A percentile compares a stretch with the other conserved stretches of the same genome.
Conservation (phyloP, 805 yeast species). For the Zygosaccharomyces gambellarensis region DNA sequence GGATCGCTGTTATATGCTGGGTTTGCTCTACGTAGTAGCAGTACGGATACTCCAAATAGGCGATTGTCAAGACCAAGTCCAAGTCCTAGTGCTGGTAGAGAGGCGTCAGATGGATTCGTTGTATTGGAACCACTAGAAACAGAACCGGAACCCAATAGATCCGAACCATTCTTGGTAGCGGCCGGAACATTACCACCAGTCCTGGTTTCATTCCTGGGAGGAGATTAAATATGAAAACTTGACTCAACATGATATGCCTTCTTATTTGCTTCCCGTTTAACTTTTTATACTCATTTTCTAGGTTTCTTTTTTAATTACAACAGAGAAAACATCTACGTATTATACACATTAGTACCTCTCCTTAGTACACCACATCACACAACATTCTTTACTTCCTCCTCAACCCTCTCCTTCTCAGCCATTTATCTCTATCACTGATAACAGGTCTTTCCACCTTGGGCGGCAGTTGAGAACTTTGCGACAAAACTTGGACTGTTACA, state of each 20-base stretch:
- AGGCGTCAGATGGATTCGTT: conserved; percentile 1
- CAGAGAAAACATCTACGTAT: neutral
- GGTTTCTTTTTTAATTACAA: neutral
- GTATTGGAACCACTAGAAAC: conserved; percentile 1
- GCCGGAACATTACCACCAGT: conserved; percentile 29
- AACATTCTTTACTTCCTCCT: conserved; percentile 20
- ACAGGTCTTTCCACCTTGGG: conserved; percentile 29
- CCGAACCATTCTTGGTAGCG: conserved; percentile 17
- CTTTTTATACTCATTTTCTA: neutral
- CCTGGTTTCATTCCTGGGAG: conserved; percentile 25
- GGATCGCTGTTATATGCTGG: conserved; percentile 36
- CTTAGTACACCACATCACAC: neutral
- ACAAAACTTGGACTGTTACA: conserved; percentile 37
- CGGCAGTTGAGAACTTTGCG: conserved; percentile 22
- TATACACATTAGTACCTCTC: neutral
- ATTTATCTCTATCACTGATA: conserved; percentile 30
- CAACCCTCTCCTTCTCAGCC: conserved; percentile 33
- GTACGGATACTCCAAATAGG: neutral
- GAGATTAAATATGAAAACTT: neutral
- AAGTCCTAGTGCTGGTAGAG: conserved; percentile 1
- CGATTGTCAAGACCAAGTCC: neutral
- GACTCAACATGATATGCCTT: neutral
- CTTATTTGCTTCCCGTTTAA: neutral
- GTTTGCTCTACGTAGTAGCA: conserved; percentile 7
- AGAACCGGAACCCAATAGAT: neutral